A percentile compares a stretch with the other conserved stretches of the same genome.
phyloP scores from a whole-genome alignment of 176 grass and related monocot species.

The Saccharum spontaneum region DNA sequence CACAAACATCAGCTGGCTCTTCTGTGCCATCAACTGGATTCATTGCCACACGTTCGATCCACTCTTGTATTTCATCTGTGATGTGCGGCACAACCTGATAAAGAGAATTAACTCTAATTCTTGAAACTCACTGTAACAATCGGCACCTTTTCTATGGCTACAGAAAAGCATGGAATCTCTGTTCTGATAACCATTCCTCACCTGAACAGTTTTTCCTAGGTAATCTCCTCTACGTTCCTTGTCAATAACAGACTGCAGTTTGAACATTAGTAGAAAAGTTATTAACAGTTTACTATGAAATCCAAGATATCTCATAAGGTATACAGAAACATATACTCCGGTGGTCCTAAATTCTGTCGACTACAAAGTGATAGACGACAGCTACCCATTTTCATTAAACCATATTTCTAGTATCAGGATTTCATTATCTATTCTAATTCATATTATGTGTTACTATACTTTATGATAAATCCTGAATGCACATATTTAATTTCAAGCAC shows the following conservation, averaged over 20 bases:
- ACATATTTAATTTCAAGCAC: not conserved
- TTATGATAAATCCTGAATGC: not conserved
- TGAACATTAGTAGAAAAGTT: slow-evolving; percentile 9
- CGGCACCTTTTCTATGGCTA: not conserved
- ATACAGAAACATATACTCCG: slow-evolving; percentile 11
- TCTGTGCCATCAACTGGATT: slow-evolving; percentile 92
- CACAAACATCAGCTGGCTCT: slow-evolving; percentile 92
- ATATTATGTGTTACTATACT: not conserved
- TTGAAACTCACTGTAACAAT: not conserved
- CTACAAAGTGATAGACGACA: slow-evolving; percentile 1
- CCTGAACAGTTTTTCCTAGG: slow-evolving; percentile 98
- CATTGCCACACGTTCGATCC: slow-evolving; percentile 83
- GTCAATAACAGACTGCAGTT: slow-evolving; percentile 80
- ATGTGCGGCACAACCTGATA: slow-evolving; percentile 94
- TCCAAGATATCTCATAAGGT: not conserved
- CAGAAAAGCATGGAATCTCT: slow-evolving; percentile 1
- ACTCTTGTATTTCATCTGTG: slow-evolving; percentile 97
- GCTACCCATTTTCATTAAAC: not conserved
- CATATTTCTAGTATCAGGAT: slow-evolving; percentile 14
- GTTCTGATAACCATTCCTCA: slow-evolving; percentile 19
- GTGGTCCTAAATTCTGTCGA: not conserved
- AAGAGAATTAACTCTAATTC: slow-evolving; percentile 27
- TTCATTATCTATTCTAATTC: not conserved
- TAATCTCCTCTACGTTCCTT: slow-evolving; percentile 97
- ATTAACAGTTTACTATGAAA: not conserved